Evolutionary conservation across 345 rosid genomes (phyloP).

Genomic region (Eucalyptus grandis): DNA sequence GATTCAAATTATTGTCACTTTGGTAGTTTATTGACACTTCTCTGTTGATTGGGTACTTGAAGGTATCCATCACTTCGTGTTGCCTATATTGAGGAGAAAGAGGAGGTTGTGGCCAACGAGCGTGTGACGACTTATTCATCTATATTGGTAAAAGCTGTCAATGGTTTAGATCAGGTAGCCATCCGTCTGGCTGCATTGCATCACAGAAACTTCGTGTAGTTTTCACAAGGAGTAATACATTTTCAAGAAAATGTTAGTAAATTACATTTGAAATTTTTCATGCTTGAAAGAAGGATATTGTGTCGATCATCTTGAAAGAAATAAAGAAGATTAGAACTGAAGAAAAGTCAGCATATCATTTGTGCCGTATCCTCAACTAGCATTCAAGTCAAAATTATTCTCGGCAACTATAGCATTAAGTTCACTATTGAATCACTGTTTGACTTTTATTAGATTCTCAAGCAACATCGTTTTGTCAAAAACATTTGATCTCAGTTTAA

Average conservation of each 20-base stretch:
- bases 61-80: constrained; percentile 91
- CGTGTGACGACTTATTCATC: constrained; percentile 65
- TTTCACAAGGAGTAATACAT: background rate
- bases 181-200: background rate
- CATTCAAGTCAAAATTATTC: background rate
- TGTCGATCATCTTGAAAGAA: background rate
- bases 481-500: background rate
- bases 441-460: background rate
- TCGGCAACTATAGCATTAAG: background rate
- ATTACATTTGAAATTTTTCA: background rate
- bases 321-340: background rate
- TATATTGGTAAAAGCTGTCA: constrained; percentile 73
- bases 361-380: background rate
- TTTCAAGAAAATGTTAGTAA: background rate
- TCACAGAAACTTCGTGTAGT: background rate
- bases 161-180: constrained; percentile 63
- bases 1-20: background rate
- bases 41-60: background rate
- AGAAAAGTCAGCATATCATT: background rate
- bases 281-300: background rate
- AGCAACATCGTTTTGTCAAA: background rate
- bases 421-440: background rate
- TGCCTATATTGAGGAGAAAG: constrained; percentile 95
- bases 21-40: background rate
- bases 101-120: constrained; percentile 33